These are phyloP conservation scores for Vanrija humicola DNA, from an alignment of 1,284 basidiomycete genomes.

Conservation along the genomic window DNA sequence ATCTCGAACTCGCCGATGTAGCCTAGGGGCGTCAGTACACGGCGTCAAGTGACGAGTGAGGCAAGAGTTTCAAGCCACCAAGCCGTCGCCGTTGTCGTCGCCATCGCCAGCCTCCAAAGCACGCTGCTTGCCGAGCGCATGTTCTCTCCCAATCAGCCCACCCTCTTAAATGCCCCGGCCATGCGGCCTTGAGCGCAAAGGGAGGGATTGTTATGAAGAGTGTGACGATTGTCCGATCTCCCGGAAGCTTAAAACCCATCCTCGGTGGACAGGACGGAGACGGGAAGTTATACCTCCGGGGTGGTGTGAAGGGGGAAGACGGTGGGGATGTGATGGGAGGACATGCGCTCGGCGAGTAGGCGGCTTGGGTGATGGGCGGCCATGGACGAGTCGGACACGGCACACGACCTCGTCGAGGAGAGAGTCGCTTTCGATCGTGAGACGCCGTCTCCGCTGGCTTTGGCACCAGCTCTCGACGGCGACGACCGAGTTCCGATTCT, in stretches of 20 bases:
- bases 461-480: too few relatives aligned
- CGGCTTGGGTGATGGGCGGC: neutral
- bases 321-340: slow-evolving; percentile 54
- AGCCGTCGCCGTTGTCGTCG: neutral
- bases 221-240: slow-evolving; percentile 24
- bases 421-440: neutral
- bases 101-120: neutral
- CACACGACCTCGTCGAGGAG: neutral
- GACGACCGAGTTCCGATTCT: neutral
- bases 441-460: neutral
- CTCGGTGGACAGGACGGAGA: slow-evolving; percentile 43
- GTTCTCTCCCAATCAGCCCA: slow-evolving; percentile 44
- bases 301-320: slow-evolving; percentile 38
- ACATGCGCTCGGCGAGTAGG: slow-evolving; percentile 7
- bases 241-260: slow-evolving; percentile 52
- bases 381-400: neutral
- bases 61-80: neutral
- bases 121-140: slow-evolving; percentile 9
- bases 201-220: slow-evolving; percentile 32
- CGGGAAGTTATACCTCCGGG: slow-evolving; percentile 51
- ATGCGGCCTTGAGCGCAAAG: slow-evolving; percentile 41
- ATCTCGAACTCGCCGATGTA: slow-evolving; percentile 99
- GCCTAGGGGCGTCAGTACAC: slow-evolving; percentile 54
- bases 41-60: neutral
- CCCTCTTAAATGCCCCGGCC: slow-evolving; percentile 34